Conservation (phyloP, 2,329 filamentous ascomycete genomes). For the Dactylonectria macrodidyma region DNA sequence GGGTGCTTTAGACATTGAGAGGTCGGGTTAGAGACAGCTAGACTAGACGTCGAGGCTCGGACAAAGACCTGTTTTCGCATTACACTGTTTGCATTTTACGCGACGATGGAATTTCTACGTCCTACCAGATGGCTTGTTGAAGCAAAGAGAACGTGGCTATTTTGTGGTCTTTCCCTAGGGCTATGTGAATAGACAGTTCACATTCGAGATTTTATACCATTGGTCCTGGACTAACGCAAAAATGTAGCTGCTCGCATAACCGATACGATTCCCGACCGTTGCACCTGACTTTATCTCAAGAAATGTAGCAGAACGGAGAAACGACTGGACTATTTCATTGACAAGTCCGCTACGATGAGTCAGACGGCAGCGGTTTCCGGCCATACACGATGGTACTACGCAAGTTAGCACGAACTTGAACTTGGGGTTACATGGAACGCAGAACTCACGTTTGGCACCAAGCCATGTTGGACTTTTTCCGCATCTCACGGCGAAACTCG, state of each 20-base stretch:
- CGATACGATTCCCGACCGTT: background rate
- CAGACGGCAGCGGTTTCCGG: constrained; percentile 27
- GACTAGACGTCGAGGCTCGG: background rate
- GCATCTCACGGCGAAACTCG: constrained; percentile 41
- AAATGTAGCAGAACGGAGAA: background rate
- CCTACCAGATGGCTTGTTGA: background rate
- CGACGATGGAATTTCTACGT: background rate
- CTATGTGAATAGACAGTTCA: background rate
- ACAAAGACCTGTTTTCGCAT: background rate
- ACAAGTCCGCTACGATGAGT: background rate
- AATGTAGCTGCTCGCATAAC: background rate
- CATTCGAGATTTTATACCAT: background rate
- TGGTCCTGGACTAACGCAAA: background rate
- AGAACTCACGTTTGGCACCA: constrained; percentile 37
- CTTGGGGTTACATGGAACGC: background rate
- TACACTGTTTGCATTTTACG: background rate
- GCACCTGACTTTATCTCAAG: background rate
- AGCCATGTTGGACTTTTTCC: constrained; percentile 24
- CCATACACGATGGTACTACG: constrained; percentile 40
- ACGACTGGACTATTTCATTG: background rate
- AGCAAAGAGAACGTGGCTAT: too few relatives aligned
- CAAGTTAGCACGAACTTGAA: background rate
- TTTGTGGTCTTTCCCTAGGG: background rate
- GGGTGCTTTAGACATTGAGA: constrained; percentile 6
- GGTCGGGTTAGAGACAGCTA: background rate